Base-by-base conservation (phyloP, 495 filamentous ascomycete species). In the Aspergillus panamensis region DNA sequence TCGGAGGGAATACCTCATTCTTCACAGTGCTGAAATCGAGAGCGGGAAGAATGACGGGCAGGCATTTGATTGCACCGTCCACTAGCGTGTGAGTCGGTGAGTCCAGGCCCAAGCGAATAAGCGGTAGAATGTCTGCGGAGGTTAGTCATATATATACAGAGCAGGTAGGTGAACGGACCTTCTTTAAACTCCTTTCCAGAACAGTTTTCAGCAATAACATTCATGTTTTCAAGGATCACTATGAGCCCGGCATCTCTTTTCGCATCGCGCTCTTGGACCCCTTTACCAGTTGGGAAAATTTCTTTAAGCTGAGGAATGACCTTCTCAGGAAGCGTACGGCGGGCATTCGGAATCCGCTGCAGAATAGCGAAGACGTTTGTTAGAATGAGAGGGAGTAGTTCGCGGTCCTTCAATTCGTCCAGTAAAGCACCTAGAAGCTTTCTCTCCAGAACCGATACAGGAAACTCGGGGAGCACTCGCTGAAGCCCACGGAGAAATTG, bases 11-110 rank as follows among this genome's bases (percentile, higher is more conserved):
- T 0, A 98, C 79, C 32, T 97, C 92, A 63, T 92, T 91, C 68
- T 97, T 97, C 59, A 96, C 88, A 3, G 94, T 97, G 50, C 87
- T 92, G 62, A 97, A 97, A 66, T 98, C 94, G 10, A 97, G 82
- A 16, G 91, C 84, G 0, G 89, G 86, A 29, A 97, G 74, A 30
- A 97, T 78, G 1, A 79, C 73, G 16, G 89, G 84, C 10, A 98
- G 74, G 17, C 84, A 85, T 51, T 86, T 80, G 17, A 97, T 77
- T 9, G 90, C 82, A 13, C 87, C 88, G 75, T 97, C 94, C 3
- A 96, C 89, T 16, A 97, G 73, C 8, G 87, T 84, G 62, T 95
- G 94, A 0, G 92, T 96, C 14, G 91, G 81, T 1, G 90, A 95
- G 62, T 97, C 92, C 51, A 98, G 73, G 0, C 90, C 88, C 19